phyloP scores from a whole-genome alignment of 176 grass and related monocot genomes.

The Oryza glaberrima region DNA sequence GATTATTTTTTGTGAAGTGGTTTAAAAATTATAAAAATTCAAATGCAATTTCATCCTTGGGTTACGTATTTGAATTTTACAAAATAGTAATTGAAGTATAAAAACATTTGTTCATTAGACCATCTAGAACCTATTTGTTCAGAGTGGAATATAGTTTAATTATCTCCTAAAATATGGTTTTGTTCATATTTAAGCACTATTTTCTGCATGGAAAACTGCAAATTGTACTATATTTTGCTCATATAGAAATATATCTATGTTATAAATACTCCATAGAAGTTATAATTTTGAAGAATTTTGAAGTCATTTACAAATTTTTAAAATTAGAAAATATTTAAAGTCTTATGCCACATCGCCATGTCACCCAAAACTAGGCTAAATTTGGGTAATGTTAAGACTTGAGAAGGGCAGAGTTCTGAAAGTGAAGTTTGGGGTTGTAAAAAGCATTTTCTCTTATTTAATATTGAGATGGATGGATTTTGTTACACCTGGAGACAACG shows the following conservation, averaged over 20 bases:
- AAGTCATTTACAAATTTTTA: too few species aligned
- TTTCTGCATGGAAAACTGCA: too few species aligned
- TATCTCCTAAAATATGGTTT: background rate
- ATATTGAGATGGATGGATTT: conserved; percentile 12
- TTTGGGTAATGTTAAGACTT: too few species aligned
- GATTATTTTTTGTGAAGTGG: background rate
- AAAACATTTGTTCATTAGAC: background rate
- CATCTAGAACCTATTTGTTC: background rate
- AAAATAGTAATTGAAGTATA: background rate
- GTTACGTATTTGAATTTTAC: background rate
- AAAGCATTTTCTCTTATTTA: background rate
- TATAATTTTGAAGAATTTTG: too few species aligned
- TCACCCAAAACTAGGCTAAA: too few species aligned
- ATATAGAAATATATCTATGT: too few species aligned
- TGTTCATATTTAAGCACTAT: too few species aligned
- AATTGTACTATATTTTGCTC: too few species aligned
- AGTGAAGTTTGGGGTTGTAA: background rate
- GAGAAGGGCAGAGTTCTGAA: too few species aligned
- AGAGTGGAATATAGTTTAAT: background rate
- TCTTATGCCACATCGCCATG: too few species aligned
- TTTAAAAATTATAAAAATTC: background rate
- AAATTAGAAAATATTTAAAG: too few species aligned
- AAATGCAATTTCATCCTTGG: background rate
- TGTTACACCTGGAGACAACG: conserved; percentile 25
- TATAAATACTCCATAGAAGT: too few species aligned